These are phyloP conservation scores for Penicillium sclerotiorum DNA, from an alignment of 2,329 filamentous ascomycete genomes.

Conservation along the genomic window DNA sequence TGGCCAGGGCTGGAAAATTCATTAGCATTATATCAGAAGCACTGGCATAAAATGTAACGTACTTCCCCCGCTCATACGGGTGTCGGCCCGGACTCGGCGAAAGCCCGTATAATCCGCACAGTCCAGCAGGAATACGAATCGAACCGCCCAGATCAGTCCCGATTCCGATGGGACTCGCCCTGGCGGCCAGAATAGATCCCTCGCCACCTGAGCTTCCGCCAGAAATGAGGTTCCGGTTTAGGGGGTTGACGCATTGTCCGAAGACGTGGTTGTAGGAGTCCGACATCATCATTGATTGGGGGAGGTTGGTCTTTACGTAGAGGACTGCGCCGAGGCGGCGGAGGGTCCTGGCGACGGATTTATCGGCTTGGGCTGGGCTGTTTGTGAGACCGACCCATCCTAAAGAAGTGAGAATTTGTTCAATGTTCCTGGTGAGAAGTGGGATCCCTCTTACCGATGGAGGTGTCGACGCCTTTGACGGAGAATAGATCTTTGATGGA, in stretches of 20 bases:
- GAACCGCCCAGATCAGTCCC: constrained; percentile 58
- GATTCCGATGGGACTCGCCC: constrained; percentile 55
- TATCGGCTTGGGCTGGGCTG: constrained; percentile 20
- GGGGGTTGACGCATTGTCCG: constrained; percentile 57
- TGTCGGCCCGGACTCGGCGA: constrained; percentile 42
- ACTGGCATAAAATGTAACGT: constrained; percentile 19
- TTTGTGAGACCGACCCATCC: constrained; percentile 30
- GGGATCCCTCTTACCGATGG: constrained; percentile 16
- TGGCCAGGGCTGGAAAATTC: constrained; percentile 23
- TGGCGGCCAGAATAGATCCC: constrained; percentile 53
- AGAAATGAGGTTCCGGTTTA: constrained; percentile 52
- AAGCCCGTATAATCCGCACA: constrained; percentile 58
- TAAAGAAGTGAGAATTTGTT: constrained; percentile 1
- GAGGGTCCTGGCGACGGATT: constrained; percentile 25
- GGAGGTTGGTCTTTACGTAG: constrained; percentile 29
- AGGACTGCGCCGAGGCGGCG: constrained; percentile 26
- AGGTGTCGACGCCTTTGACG: constrained; percentile 27
- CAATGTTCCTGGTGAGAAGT: not conserved
- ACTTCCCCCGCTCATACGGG: constrained; percentile 39
- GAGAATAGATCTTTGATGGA: constrained; percentile 46
- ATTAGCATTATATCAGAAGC: not conserved
- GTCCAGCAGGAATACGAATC: constrained; percentile 58
- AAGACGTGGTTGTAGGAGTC: constrained; percentile 48
- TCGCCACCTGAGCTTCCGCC: constrained; percentile 61
- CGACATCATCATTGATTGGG: constrained; percentile 32